Evolutionary conservation across 352 stramenopile species (phyloP).

Genomic region (Globisporangium echinulatum): DNA sequence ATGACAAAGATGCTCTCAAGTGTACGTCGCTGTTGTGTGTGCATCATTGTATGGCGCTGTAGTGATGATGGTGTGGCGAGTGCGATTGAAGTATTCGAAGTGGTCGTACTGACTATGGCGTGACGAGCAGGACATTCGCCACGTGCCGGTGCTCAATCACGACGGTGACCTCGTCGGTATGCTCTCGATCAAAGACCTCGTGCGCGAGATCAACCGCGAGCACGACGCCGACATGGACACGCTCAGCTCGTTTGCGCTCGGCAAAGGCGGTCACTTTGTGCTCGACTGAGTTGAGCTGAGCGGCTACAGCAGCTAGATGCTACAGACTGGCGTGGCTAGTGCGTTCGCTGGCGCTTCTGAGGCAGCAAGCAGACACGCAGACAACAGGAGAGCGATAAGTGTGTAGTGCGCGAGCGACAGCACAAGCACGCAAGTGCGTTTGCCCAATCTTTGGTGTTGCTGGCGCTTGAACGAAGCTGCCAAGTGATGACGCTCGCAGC

Average conservation of each 20-base stretch:
- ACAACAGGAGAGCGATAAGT: too few relatives aligned
- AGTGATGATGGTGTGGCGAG: background rate
- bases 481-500: too few relatives aligned
- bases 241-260: slow-evolving; percentile 69
- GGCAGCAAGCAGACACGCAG: too few relatives aligned
- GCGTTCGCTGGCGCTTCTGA: too few relatives aligned
- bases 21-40: slow-evolving; percentile 22
- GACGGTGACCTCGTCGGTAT: slow-evolving; percentile 88
- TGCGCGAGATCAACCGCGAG: slow-evolving; percentile 82
- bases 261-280: slow-evolving; percentile 75
- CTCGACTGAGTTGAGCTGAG: slow-evolving; percentile 40
- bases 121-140: slow-evolving; percentile 80
- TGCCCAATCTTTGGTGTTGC: too few relatives aligned
- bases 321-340: too few relatives aligned
- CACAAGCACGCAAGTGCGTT: too few relatives aligned
- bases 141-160: slow-evolving; percentile 92
- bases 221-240: slow-evolving; percentile 77
- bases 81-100: background rate
- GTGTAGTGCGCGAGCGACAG: too few relatives aligned
- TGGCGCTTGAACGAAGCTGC: too few relatives aligned
- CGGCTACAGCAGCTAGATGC: too few relatives aligned
- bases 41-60: background rate
- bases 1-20: slow-evolving; percentile 96
- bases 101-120: background rate
- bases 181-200: slow-evolving; percentile 93